Evolutionary conservation across 495 filamentous ascomycete genomes (phyloP).

Genomic region (Lasiosphaeriaceae sp.): DNA sequence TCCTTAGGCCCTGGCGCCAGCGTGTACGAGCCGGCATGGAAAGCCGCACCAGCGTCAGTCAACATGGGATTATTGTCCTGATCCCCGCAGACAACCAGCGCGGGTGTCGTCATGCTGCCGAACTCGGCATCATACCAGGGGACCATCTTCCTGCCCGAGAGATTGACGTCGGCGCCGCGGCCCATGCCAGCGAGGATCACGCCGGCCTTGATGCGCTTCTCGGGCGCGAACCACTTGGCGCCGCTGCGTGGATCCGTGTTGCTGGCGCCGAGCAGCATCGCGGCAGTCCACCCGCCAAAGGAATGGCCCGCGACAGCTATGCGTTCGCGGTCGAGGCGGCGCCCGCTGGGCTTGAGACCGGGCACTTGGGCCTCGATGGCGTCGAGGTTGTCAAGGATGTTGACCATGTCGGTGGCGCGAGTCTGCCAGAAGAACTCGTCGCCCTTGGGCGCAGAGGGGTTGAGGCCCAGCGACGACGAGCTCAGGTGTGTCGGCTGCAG

Average conservation of each 20-base stretch:
- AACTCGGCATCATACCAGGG: slow-evolving; percentile 35
- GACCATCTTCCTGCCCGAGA: slow-evolving; percentile 20
- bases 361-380: slow-evolving; percentile 32
- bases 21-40: slow-evolving; percentile 38
- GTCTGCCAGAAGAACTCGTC: slow-evolving; percentile 32
- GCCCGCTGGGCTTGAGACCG: slow-evolving; percentile 20
- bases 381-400: slow-evolving; percentile 36
- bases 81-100: slow-evolving; percentile 39
- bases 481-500: slow-evolving; percentile 45
- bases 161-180: slow-evolving; percentile 27
- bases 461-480: slow-evolving; percentile 31
- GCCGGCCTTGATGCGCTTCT: slow-evolving; percentile 38
- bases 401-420: slow-evolving; percentile 33
- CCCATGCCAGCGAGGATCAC: slow-evolving; percentile 33
- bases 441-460: slow-evolving; percentile 10
- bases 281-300: slow-evolving; percentile 34
- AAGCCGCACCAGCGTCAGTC: slow-evolving; percentile 34
- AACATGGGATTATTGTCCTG: slow-evolving; percentile 34
- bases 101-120: slow-evolving; percentile 32
- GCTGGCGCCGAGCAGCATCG: slow-evolving; percentile 34
- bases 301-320: slow-evolving; percentile 43
- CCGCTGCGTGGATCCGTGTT: slow-evolving; percentile 31
- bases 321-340: slow-evolving; percentile 29
- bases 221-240: slow-evolving; percentile 4
- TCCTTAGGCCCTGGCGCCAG: slow-evolving; percentile 34